Evolutionary conservation across 768 basidiomycete species (phyloP).

Genomic region (Mrakia hoshinonis): DNA sequence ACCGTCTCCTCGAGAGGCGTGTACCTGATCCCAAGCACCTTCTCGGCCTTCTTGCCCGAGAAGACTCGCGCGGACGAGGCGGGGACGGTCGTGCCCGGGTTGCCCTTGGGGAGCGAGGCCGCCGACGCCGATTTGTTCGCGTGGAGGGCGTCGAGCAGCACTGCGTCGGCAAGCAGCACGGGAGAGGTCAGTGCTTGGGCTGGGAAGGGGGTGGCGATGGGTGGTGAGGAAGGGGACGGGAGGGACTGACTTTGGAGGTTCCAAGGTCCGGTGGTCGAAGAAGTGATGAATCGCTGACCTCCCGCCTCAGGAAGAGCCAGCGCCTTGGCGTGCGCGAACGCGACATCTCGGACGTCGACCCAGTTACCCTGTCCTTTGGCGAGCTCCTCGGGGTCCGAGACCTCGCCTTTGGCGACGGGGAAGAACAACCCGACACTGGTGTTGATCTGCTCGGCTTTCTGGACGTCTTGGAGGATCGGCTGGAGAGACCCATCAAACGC

Average conservation of each 20-base stretch:
- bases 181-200: too few relatives aligned
- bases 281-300: slow-evolving; percentile 53
- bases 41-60: slow-evolving; percentile 9
- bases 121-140: not conserved
- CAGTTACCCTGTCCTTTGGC: slow-evolving; percentile 28
- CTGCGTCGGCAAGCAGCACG: not conserved
- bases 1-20: slow-evolving; percentile 6
- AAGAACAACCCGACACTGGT: slow-evolving; percentile 36
- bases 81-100: slow-evolving; percentile 3
- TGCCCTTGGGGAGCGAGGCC: slow-evolving; percentile 11
- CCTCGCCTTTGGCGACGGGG: slow-evolving; percentile 30
- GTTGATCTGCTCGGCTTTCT: slow-evolving; percentile 39
- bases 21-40: slow-evolving; percentile 23
- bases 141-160: slow-evolving; percentile 1
- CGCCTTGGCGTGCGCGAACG: slow-evolving; percentile 50
- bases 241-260: too few relatives aligned
- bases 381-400: slow-evolving; percentile 29
- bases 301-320: slow-evolving; percentile 50
- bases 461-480: not conserved
- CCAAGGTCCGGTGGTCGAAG: too few relatives aligned
- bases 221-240: too few relatives aligned
- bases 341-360: slow-evolving; percentile 46
- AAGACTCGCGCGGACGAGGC: not conserved
- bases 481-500: too few relatives aligned
- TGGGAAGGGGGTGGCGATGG: too few relatives aligned